These are phyloP conservation scores for Marchantia paleacea DNA, from an alignment of 225 moss, liverwort and hornwort species.

Conservation along the genomic window DNA sequence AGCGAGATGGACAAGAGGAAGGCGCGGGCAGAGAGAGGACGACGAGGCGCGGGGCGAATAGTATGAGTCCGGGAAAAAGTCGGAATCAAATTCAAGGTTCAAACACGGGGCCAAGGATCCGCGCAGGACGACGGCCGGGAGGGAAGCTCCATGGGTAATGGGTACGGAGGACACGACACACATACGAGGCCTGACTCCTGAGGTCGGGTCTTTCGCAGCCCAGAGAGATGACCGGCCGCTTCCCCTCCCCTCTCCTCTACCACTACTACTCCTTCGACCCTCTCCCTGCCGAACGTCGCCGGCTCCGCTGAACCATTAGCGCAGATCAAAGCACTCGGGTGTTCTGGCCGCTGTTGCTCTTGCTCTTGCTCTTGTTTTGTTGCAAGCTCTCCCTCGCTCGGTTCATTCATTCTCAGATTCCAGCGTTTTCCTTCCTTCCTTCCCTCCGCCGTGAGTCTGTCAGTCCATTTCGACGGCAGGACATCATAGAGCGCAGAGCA, in stretches of 20 bases:
- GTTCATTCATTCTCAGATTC: background rate
- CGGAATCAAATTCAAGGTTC: slow-evolving; percentile 16
- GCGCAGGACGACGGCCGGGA: background rate
- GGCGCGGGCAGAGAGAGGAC: background rate
- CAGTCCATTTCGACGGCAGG: background rate
- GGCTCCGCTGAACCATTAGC: background rate
- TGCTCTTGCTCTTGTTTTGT: no score
- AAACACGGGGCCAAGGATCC: background rate
- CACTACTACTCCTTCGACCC: background rate
- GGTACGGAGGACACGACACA: slow-evolving; percentile 5
- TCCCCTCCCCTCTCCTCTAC: background rate
- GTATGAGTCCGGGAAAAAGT: background rate
- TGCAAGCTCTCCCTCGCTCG: no score
- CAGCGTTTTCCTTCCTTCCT: background rate
- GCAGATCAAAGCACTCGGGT: background rate
- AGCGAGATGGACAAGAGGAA: background rate
- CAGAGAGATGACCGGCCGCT: background rate
- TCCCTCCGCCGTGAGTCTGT: background rate
- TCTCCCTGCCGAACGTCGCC: background rate
- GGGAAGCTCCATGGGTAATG: background rate
- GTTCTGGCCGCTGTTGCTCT: background rate
- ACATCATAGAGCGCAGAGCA: background rate
- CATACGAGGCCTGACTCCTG: background rate
- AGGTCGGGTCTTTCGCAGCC: background rate
- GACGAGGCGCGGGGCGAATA: background rate